phyloP scores from a whole-genome alignment of 768 basidiomycete genomes.

The Amanita brunnescens region DNA sequence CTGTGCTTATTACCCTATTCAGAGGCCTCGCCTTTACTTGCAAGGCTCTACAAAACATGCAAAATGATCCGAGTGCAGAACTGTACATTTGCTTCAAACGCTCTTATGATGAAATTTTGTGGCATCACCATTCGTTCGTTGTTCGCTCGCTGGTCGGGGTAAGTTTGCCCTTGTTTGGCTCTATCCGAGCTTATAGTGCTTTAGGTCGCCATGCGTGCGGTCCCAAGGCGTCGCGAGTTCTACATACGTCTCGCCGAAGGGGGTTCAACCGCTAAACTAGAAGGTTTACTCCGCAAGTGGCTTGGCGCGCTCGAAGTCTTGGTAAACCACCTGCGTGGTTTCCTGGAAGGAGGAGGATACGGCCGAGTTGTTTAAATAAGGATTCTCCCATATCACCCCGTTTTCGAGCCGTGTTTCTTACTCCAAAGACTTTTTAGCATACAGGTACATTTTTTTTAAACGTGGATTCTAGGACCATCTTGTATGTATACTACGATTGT shows the following conservation, averaged over 20 bases:
- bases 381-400: not conserved
- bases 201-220: constrained; percentile 51
- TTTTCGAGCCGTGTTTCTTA: not conserved
- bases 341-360: constrained; percentile 45
- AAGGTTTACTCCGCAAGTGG: constrained; percentile 50
- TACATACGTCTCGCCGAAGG: constrained; percentile 55
- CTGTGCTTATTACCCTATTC: not conserved
- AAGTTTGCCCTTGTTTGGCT: constrained; percentile 15
- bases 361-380: constrained; percentile 33
- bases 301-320: constrained; percentile 46
- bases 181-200: constrained; percentile 2
- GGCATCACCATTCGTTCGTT: constrained; percentile 58
- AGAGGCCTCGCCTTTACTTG: constrained; percentile 67
- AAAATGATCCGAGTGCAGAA: constrained; percentile 41
- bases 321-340: constrained; percentile 39
- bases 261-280: constrained; percentile 44
- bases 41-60: constrained; percentile 58
- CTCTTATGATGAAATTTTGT: constrained; percentile 61
- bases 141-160: constrained; percentile 59
- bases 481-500: not conserved
- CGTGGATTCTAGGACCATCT: not conserved
- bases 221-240: constrained; percentile 54
- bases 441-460: not conserved
- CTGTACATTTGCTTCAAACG: constrained; percentile 62
- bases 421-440: not conserved